Base-by-base conservation (phyloP, 805 yeast genomes). In the Hanseniaspora thailandica region DNA sequence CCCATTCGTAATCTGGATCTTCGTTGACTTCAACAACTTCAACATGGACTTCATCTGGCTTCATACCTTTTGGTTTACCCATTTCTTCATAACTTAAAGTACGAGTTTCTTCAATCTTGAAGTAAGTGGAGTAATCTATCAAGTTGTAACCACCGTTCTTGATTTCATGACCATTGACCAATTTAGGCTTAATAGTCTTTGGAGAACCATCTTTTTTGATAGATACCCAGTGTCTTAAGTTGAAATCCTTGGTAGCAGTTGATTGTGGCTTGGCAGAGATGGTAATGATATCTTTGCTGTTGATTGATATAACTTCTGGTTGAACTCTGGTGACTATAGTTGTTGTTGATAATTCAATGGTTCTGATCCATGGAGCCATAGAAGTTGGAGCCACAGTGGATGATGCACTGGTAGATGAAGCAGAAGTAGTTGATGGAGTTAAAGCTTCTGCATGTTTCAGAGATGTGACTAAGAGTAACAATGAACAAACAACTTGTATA, bases 181-280 rank as follows among this genome's bases (percentile, higher is more conserved):
- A 26, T 22, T 50, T 50, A 3, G 96, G 96, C 39, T 69, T 73
- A 47, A 87, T 77, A 0, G 95, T 86, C 63, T 82, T 81, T 52
- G 96, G 95, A 9, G 74, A 66, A 17, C 96, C 96, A 56, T 82
- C 78, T 57, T 82, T 80, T 55, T 86, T 76, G 62, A 87, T 71
- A 2, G 86, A 76, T 38, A 87, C 71, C 96, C 96, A 87, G 8
- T 86, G 87, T 50, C 54, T 50, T 22, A 50, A 35, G n/a, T 50
- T 39, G 4, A 45, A 43, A 55, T 79, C 80, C 57, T 86, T 74
- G 9, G 84, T 82, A 58, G 81, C 72, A 5, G 86, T 77, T 1
- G 74, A 68, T 8, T 63, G 62, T 17, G 67, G 62, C 53, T 72
- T 71, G 1, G 67, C 74, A 39, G 69, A 67, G 54, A 75, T 74